phyloP scores from a whole-genome alignment of 23 red algal genomes.

The Gracilaria gracilis region DNA sequence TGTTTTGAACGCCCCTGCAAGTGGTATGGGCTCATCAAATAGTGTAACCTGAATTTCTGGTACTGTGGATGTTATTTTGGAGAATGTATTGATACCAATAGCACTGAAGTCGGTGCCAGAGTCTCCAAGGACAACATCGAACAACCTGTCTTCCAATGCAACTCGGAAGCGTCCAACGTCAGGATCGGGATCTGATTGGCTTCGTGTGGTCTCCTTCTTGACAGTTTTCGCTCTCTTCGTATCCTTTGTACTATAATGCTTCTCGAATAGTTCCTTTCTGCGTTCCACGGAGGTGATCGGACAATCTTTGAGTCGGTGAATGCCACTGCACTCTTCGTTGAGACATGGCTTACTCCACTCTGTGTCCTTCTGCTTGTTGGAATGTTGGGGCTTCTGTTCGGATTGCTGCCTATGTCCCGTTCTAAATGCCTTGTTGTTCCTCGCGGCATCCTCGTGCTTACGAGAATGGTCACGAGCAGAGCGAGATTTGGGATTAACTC shows the following conservation, averaged over 20 bases:
- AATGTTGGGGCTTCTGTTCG: neutral
- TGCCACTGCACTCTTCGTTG: neutral
- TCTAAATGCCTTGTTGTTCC: neutral
- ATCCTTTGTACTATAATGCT: neutral
- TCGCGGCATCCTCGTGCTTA: neutral
- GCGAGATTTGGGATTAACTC: neutral
- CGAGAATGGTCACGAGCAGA: neutral
- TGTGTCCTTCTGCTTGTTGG: neutral
- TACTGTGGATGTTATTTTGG: neutral
- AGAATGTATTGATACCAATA: neutral
- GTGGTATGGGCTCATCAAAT: neutral
- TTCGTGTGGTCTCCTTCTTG: neutral
- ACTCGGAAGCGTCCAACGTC: neutral
- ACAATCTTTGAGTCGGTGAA: neutral
- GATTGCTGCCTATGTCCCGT: neutral
- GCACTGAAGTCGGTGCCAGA: conserved; percentile 23
- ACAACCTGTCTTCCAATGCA: neutral
- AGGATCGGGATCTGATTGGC: neutral
- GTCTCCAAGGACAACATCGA: conserved; percentile 3
- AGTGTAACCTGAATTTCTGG: neutral
- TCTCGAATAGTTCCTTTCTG: conserved; percentile 26
- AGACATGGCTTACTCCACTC: neutral
- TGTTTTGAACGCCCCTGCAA: neutral
- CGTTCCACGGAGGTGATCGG: neutral
- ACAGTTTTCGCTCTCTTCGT: neutral